Evolutionary conservation across 2,329 filamentous ascomycete species (phyloP), one percentile per base, ranked within the genome.

Genomic region (Davidsoniella virescens): DNA sequence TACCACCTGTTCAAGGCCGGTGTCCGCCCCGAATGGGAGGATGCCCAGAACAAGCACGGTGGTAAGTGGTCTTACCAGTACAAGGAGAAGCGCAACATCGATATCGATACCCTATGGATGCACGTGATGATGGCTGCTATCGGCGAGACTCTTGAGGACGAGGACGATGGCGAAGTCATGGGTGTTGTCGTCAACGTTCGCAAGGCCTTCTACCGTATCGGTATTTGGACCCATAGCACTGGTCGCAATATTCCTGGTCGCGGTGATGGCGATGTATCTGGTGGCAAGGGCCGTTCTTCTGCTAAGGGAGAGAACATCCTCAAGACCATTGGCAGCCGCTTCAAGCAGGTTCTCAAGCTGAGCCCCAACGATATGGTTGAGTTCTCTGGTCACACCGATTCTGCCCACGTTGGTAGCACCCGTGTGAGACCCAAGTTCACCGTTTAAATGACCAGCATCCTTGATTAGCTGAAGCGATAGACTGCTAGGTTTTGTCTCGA

Each of bases 1-100:
- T 98, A 98, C 71, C 93, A 98, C 64, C 84, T 98, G 42, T 98
- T 98, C 83, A 98, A 98, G 75, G 83, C 82, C 60, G 88, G 88
- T 57, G 86, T 98, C 55, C 86, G 92, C 56, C 92, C 92, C 36
- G 93, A 98, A 70, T 98, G 92, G 92, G 92, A 98, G 68, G 92
- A 98, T 65, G 75, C 79, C 23, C 87, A 96, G 72, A 98, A 98
- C 74, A 98, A 96, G 77, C 87, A 96, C 65, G 92, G 92, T 59
- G 92, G 92, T 69, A 95, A 95, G 70, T 98, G 92, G 92, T 88
- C 90, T 23, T 96, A 93, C 71, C 83, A 86, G 62, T 95, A 94
- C 80, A 94, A 93, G 73, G 87, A 95, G 60, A 95, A 94, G 78
- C 82, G 84, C 62, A 78, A 73, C 58, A 77, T 94, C 64, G 85